These are phyloP conservation scores for Colletotrichum chlorophyti DNA, from an alignment of 2,329 filamentous ascomycete species.

Conservation along the genomic window DNA sequence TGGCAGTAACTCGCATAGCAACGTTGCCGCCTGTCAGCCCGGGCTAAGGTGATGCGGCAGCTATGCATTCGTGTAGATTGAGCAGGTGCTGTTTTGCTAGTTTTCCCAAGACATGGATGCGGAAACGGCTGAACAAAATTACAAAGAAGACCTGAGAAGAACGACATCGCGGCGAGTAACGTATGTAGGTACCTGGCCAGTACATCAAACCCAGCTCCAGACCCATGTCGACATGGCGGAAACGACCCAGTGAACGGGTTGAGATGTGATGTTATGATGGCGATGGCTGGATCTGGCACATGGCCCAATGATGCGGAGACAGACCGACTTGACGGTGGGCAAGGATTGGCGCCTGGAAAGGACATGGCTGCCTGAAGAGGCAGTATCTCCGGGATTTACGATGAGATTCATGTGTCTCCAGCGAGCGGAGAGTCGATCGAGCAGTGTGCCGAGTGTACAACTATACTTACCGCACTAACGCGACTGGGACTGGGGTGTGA, in stretches of 20 bases:
- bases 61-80: too few relatives aligned
- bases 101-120: too few relatives aligned
- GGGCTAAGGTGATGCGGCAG: not conserved
- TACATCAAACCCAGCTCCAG: not conserved
- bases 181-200: not conserved
- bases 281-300: conserved; percentile 21
- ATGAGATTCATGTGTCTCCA: not conserved
- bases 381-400: conserved; percentile 4
- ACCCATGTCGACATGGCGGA: conserved; percentile 18
- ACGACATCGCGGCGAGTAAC: not conserved
- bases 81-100: too few relatives aligned
- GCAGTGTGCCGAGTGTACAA: conserved; percentile 1
- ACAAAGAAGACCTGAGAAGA: not conserved
- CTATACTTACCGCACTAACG: too few relatives aligned
- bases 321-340: not conserved
- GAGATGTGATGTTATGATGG: conserved; percentile 25
- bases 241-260: conserved; percentile 24
- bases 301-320: conserved; percentile 12
- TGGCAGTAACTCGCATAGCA: not conserved
- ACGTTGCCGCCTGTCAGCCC: not conserved
- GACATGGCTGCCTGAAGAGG: conserved; percentile 11
- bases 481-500: too few relatives aligned
- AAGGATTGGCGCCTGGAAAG: conserved; percentile 4
- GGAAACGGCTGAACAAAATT: too few relatives aligned
- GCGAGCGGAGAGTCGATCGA: conserved; percentile 23